Conservation (phyloP, 352 stramenopile species). For the Globisporangium cederbergense region DNA sequence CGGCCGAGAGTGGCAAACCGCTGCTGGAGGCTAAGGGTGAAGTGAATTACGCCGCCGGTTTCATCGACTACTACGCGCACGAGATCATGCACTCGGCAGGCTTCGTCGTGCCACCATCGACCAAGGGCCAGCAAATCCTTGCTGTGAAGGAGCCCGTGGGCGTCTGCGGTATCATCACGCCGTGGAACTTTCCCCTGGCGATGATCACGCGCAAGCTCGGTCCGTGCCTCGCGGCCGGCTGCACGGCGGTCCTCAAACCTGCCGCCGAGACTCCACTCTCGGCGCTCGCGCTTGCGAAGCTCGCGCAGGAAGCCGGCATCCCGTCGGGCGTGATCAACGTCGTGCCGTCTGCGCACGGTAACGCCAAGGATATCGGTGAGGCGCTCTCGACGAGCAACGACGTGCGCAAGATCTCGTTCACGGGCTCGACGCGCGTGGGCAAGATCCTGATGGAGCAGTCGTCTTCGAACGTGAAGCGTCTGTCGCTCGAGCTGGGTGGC, state of each 20-base stretch:
- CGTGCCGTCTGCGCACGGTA: constrained; percentile 58
- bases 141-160: constrained; percentile 92
- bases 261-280: constrained; percentile 95
- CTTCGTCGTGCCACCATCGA: constrained; percentile 67
- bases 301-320: constrained; percentile 87
- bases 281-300: constrained; percentile 88
- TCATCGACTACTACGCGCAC: constrained; percentile 96
- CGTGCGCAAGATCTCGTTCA: constrained; percentile 91
- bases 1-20: constrained; percentile 96
- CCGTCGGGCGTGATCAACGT: constrained; percentile 90
- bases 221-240: constrained; percentile 92
- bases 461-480: constrained; percentile 68
- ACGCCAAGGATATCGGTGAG: constrained; percentile 72
- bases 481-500: constrained; percentile 90
- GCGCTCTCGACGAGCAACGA: constrained; percentile 62
- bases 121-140: constrained; percentile 61
- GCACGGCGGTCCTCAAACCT: constrained; percentile 96
- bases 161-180: constrained; percentile 93
- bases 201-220: constrained; percentile 98
- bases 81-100: constrained; percentile 90
- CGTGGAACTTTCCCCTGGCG: constrained; percentile 98
- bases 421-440: constrained; percentile 79
- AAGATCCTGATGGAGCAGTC: constrained; percentile 81
- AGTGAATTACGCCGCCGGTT: constrained; percentile 91
- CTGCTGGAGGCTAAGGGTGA: constrained; percentile 93